Percentiles rank a stretch among this genome's conserved stretches.
phyloP scores from a whole-genome alignment of 768 basidiomycete genomes.

The Pulveroboletus sp. region DNA sequence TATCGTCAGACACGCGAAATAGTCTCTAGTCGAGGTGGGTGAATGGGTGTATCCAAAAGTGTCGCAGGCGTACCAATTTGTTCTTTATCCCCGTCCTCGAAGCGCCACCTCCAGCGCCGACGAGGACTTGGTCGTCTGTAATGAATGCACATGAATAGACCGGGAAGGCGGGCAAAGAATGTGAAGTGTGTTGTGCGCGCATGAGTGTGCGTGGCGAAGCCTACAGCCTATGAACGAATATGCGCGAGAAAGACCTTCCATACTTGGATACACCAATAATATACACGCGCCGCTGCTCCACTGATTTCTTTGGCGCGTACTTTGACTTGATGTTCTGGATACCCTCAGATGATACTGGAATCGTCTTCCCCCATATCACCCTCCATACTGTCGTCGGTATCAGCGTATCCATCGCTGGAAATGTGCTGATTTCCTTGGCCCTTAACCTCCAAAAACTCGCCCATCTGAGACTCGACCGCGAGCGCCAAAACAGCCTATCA shows the following conservation, averaged over 20 bases:
- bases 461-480: slow-evolving; percentile 63
- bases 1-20: slow-evolving; percentile 56
- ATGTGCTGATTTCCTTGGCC: slow-evolving; percentile 85
- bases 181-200: slow-evolving; percentile 76
- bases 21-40: slow-evolving; percentile 49
- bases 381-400: slow-evolving; percentile 72
- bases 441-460: slow-evolving; percentile 93
- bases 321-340: slow-evolving; percentile 14
- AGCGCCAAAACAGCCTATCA: slow-evolving; percentile 19
- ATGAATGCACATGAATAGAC: slow-evolving; percentile 86
- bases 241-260: slow-evolving; percentile 23
- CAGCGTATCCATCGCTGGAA: slow-evolving; percentile 76
- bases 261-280: not conserved
- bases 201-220: slow-evolving; percentile 37
- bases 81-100: slow-evolving; percentile 91
- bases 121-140: slow-evolving; percentile 63
- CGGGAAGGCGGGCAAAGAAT: slow-evolving; percentile 80
- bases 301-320: not conserved
- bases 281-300: not conserved
- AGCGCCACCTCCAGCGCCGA: slow-evolving; percentile 90
- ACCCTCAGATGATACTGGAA: slow-evolving; percentile 17
- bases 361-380: slow-evolving; percentile 54
- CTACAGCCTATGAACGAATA: not conserved
- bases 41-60: not conserved
- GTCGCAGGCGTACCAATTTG: slow-evolving; percentile 58